Evolutionary conservation across 2,329 filamentous ascomycete genomes (phyloP), one percentile per base, ranked within the genome.

Genomic region (Salinomyces thailandicus): DNA sequence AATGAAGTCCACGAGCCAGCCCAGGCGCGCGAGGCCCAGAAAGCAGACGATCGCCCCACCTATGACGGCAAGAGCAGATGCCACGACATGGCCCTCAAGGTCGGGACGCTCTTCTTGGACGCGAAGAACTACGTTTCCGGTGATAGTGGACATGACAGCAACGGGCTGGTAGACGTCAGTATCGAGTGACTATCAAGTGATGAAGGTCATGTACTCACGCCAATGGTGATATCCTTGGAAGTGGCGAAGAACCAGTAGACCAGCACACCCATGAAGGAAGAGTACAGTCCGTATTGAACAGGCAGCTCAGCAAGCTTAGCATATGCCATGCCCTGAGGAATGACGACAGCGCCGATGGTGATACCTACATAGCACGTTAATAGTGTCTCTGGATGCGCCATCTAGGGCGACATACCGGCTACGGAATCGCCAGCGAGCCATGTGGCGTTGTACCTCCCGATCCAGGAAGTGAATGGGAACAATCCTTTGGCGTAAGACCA

Each of bases 171-270:
- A 12, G 17, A 31, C 11, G 38, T 35, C 29, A 51, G 45, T 37
- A 29, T 20, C 18, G 13, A 24, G 14, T n/a, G n/a, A n/a, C n/a
- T n/a, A n/a, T n/a, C n/a, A n/a, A n/a, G n/a, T n/a, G n/a, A n/a
- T n/a, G n/a, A n/a, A n/a, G n/a, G n/a, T n/a, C 18, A 12, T 13
- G 5, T n/a, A 72, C 79, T 63, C 69, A 84, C 81, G 12, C 89
- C 89, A 38, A 96, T 96, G 7, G 89, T 95, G 54, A 98, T 96
- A 60, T 98, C 89, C 58, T 96, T 98, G 11, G 89, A 95, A 0
- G 91, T 98, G 20, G 87, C 91, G 54, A 96, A 96, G 56, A 95
- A 82, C 89, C 89, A 96, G 63, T 98, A 98, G 43, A 94, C 71
- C 44, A 94, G 60, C 12, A 93, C 87, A 34, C 89, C 91, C 73